Evolutionary conservation across 768 basidiomycete genomes (phyloP).

Genomic region (Vararia minispora): DNA sequence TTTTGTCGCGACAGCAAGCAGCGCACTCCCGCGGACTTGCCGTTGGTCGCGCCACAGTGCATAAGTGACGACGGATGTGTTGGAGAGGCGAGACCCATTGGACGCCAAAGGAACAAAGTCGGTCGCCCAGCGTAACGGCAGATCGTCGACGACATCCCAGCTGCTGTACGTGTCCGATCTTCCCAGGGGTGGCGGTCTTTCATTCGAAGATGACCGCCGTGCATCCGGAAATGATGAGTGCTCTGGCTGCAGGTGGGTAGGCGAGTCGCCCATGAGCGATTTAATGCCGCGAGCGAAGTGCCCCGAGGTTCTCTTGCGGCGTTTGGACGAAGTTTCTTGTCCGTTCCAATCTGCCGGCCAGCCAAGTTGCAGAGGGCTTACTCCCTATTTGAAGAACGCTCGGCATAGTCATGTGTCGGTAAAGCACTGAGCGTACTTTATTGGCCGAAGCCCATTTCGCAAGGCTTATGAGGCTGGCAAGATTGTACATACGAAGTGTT

Average conservation of each 20-base stretch:
- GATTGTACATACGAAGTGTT: conserved; percentile 72
- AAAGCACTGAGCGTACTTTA: conserved; percentile 31
- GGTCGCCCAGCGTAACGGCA: conserved; percentile 77
- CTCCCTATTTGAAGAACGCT: conserved; percentile 30
- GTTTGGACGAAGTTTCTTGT: conserved; percentile 34
- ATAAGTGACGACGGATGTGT: conserved; percentile 49
- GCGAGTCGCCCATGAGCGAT: conserved; percentile 38
- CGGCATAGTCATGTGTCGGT: background rate
- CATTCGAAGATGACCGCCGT: too few relatives aligned
- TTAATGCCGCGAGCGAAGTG: conserved; percentile 56
- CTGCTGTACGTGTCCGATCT: background rate
- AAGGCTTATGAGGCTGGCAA: conserved; percentile 61
- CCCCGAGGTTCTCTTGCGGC: conserved; percentile 40
- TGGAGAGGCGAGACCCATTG: conserved; percentile 50
- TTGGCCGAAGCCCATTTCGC: conserved; percentile 65
- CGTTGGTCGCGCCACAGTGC: conserved; percentile 57
- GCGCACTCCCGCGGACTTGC: conserved; percentile 31
- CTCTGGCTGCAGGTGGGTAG: conserved; percentile 20
- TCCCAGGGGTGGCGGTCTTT: too few relatives aligned
- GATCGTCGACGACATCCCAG: conserved; percentile 64
- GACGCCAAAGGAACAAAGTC: conserved; percentile 75
- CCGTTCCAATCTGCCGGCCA: conserved; percentile 38
- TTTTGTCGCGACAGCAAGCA: conserved; percentile 72
- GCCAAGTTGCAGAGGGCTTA: conserved; percentile 49
- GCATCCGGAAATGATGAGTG: conserved; percentile 9